Percentiles rank a stretch among this genome's conserved stretches.
Conservation (phyloP, 2,329 filamentous ascomycete species). For the Aspergillus awamori region DNA sequence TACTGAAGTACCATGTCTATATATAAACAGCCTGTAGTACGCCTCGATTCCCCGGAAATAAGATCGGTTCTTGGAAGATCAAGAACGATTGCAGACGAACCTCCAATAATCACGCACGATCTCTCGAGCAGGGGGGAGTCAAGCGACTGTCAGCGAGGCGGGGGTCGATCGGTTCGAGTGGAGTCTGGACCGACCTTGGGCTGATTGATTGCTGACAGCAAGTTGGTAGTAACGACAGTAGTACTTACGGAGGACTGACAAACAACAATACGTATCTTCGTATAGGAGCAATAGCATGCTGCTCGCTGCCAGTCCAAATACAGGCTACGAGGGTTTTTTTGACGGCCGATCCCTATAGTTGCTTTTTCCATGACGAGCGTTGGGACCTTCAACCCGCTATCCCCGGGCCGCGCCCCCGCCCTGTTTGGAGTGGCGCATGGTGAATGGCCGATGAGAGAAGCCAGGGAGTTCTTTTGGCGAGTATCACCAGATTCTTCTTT, state of each 20-base stretch:
- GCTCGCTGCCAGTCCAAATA: neutral
- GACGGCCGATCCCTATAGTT: conserved; percentile 17
- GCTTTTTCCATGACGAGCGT: conserved; percentile 20
- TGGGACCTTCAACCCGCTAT: conserved; percentile 24
- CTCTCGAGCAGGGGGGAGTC: neutral
- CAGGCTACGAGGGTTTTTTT: neutral
- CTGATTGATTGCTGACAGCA: neutral
- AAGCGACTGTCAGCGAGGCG: neutral
- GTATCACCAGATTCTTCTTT: neutral
- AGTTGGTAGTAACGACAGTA: no score
- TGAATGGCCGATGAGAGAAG: conserved; percentile 1
- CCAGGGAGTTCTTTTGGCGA: conserved; percentile 6
- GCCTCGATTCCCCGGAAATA: conserved; percentile 15
- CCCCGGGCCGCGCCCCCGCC: conserved; percentile 20
- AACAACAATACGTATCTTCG: neutral
- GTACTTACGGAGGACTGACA: neutral
- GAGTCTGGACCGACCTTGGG: conserved; percentile 14
- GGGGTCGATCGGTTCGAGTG: conserved; percentile 8
- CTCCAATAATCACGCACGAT: conserved; percentile 19
- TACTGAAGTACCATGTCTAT: neutral
- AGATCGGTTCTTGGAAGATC: conserved; percentile 16
- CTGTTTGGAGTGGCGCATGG: conserved; percentile 5
- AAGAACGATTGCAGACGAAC: conserved; percentile 13
- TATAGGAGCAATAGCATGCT: neutral
- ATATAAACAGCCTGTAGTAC: neutral